Evolutionary conservation across 495 filamentous ascomycete genomes (phyloP).

Genomic region (Lasiosphaeria hispida): DNA sequence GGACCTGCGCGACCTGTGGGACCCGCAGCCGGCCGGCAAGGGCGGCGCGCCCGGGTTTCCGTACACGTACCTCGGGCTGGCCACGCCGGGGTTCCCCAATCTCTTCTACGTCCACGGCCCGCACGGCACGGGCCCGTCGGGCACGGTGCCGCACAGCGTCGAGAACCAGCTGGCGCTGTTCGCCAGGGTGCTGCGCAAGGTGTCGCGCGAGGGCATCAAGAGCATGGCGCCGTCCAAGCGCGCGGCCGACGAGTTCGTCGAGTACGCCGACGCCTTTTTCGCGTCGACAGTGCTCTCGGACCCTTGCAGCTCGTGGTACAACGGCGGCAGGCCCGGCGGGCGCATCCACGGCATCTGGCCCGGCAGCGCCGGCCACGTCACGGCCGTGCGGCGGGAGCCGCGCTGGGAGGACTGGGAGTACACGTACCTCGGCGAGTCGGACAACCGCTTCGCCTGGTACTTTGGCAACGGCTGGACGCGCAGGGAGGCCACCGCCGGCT

Average conservation of each 20-base stretch:
- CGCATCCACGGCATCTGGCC: constrained; percentile 66
- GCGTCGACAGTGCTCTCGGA: constrained; percentile 59
- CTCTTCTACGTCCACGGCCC: constrained; percentile 59
- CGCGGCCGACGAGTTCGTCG: constrained; percentile 62
- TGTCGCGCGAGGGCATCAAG: constrained; percentile 61
- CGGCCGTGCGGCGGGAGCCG: constrained; percentile 56
- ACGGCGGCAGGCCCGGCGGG: constrained; percentile 55
- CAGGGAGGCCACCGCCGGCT: constrained; percentile 35
- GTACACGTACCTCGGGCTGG: constrained; percentile 62
- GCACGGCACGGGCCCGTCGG: constrained; percentile 51
- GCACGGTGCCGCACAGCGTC: constrained; percentile 51
- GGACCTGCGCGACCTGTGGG: constrained; percentile 49
- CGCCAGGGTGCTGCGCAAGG: constrained; percentile 62
- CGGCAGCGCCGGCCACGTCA: constrained; percentile 57
- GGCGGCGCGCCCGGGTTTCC: constrained; percentile 55
- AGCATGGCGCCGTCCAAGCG: constrained; percentile 51
- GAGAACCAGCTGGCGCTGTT: constrained; percentile 59
- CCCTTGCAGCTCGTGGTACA: constrained; percentile 70
- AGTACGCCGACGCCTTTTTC: constrained; percentile 62
- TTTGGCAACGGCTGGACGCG: constrained; percentile 45
- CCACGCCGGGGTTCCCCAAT: constrained; percentile 65
- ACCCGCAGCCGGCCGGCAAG: constrained; percentile 11
- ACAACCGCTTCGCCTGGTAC: constrained; percentile 44
- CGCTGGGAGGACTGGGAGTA: constrained; percentile 76
- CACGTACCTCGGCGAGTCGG: constrained; percentile 45